These are phyloP conservation scores for Globisporangium ultimum DNA, from an alignment of 352 stramenopile species.

Conservation along the genomic window DNA sequence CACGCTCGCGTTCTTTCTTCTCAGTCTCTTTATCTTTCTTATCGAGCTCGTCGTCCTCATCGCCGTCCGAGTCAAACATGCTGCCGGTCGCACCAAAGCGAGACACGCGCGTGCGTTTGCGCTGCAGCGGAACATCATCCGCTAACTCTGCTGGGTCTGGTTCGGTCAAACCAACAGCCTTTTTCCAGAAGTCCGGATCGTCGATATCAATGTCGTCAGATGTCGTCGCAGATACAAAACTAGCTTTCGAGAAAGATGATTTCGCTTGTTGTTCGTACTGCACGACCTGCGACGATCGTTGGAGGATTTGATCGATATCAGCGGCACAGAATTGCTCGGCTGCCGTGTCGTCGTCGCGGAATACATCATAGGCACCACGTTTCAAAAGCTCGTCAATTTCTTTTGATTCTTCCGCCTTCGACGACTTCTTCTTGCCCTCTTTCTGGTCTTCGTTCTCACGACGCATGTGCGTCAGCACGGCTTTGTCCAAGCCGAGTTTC, in stretches of 20 bases:
- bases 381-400: constrained; percentile 92
- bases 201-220: constrained; percentile 96
- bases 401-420: constrained; percentile 83
- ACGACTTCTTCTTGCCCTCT: constrained; percentile 54
- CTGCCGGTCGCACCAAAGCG: constrained; percentile 67
- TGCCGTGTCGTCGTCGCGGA: constrained; percentile 88
- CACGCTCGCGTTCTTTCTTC: constrained; percentile 32
- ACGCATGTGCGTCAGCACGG: constrained; percentile 89
- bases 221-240: constrained; percentile 87
- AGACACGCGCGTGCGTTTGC: constrained; percentile 81
- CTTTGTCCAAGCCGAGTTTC: constrained; percentile 92
- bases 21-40: constrained; percentile 35
- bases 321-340: constrained; percentile 95
- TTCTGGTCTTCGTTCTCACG: constrained; percentile 82
- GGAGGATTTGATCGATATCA: constrained; percentile 98
- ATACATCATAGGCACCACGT: constrained; percentile 89
- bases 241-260: constrained; percentile 90
- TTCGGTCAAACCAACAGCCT: constrained; percentile 90
- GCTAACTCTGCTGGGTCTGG: constrained; percentile 57
- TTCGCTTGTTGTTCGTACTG: constrained; percentile 84
- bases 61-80: constrained; percentile 60
- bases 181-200: constrained; percentile 99
- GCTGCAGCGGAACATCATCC: constrained; percentile 71
- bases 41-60: constrained; percentile 54
- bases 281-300: constrained; percentile 80